Conservation (phyloP, 331 rosid species). For the Malus hybrid region DNA sequence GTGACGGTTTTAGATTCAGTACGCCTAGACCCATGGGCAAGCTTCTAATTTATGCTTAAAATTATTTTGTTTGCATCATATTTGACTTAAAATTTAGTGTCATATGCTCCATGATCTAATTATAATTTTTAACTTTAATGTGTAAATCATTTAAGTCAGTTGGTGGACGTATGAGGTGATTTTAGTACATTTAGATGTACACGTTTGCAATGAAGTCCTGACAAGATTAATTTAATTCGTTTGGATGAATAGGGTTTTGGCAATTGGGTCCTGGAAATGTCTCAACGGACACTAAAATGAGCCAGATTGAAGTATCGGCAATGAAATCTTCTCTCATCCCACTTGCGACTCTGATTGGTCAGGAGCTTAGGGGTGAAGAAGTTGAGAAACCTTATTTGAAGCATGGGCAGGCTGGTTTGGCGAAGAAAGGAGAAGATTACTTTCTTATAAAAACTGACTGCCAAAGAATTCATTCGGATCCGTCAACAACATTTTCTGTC, state of each 20-base stretch:
- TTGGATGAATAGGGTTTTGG: conserved; percentile 27
- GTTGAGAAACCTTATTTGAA: conserved; percentile 79
- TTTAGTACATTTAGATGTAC: neutral
- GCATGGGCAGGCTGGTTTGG: conserved; percentile 96
- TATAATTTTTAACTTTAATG: neutral
- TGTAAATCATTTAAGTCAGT: neutral
- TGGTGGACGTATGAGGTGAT: neutral
- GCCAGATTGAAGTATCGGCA: conserved; percentile 49
- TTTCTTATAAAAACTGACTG: conserved; percentile 75
- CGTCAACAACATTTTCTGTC: conserved; percentile 71
- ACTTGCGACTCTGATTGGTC: conserved; percentile 87
- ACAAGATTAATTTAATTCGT: conserved; percentile 1
- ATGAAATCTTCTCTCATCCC: conserved; percentile 63
- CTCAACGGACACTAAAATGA: conserved; percentile 54
- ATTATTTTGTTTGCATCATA: no score
- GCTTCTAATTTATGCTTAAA: no score
- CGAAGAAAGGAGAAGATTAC: conserved; percentile 96
- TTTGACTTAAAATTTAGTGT: neutral
- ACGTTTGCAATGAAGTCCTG: conserved; percentile 1
- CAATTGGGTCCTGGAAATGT: conserved; percentile 41
- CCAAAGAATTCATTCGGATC: conserved; percentile 64
- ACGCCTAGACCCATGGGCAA: neutral
- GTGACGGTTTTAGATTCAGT: neutral
- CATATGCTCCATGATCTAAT: neutral
- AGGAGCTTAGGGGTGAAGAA: conserved; percentile 75